These are phyloP conservation scores for Forsythia suspensa DNA, from an alignment of 257 asterid species.

Conservation along the genomic window DNA sequence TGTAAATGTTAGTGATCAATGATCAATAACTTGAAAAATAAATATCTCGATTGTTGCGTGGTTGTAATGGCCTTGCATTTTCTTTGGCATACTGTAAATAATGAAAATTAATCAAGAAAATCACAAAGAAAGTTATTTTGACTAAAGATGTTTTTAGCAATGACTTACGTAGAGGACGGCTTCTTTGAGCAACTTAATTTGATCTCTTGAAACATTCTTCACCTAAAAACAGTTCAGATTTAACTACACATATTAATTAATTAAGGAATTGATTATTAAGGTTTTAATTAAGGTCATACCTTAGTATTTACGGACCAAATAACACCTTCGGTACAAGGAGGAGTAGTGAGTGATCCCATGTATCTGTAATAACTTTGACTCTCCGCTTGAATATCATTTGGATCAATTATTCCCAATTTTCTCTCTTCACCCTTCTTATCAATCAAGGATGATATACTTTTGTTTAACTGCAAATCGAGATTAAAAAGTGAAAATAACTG, in stretches of 20 bases:
- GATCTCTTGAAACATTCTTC: constrained; percentile 53
- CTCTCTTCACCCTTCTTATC: constrained; percentile 23
- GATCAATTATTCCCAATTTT: constrained; percentile 41
- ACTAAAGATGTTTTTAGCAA: background rate
- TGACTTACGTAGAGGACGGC: constrained; percentile 75
- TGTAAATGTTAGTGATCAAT: background rate
- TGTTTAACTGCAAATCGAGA: constrained; percentile 35
- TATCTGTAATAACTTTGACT: constrained; percentile 46
- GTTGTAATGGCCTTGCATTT: constrained; percentile 73
- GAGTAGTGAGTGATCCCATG: constrained; percentile 67
- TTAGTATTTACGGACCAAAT: constrained; percentile 59
- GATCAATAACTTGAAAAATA: constrained; percentile 22
- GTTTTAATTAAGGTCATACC: constrained; percentile 29
- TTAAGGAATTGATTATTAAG: background rate
- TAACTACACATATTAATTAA: background rate
- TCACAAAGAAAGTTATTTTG: too few relatives aligned
- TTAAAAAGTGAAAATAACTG: background rate
- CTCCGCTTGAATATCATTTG: constrained; percentile 28
- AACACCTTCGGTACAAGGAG: constrained; percentile 79
- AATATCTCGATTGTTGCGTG: constrained; percentile 32
- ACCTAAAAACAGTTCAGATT: constrained; percentile 38
- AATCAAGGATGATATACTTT: constrained; percentile 32
- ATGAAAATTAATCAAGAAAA: background rate
- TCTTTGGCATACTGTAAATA: constrained; percentile 48
- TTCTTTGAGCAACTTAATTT: constrained; percentile 55